Base-by-base conservation (phyloP, 352 stramenopile genomes). In the Globisporangium nunn region DNA sequence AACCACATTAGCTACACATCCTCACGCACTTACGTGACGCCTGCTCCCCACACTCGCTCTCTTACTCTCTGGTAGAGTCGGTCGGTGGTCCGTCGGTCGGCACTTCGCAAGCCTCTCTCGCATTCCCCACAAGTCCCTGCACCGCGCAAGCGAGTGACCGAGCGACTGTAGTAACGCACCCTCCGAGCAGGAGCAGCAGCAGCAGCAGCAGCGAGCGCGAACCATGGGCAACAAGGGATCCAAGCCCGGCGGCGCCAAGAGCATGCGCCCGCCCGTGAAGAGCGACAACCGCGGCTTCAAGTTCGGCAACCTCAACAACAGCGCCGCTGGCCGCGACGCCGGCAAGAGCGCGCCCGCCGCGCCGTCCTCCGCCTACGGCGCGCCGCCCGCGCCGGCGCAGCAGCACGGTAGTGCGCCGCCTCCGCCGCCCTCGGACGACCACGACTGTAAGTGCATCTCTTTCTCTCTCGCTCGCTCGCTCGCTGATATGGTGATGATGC, bases 211-310 rank as follows among this genome's bases (percentile, higher is more conserved):
- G 23, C 23, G 23, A 23, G 23, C 23, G 23, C 23, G 23, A 50
- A 72, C 3, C 41, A 92, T 92, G 82, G 82, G 82, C 58, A 92
- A 92, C 76, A 92, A 90, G 61, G 78, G 75, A 67, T 92, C 82
- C 59, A 92, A 92, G 62, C 44, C 44, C 54, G 69, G 71, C 58
- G 80, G 78, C 61, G 64, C 72, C 60, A 76, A 74, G 57, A 78
- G 71, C 56, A 64, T 82, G 46, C 80, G 81, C 15, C 80, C 81
- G 58, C 82, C 80, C 18, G 84, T 90, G 57, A 90, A 92, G 78
- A 92, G 82, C 75, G 82, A 90, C 68, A 85, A 77, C 67, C 78
- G 82, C 64, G 75, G 75, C 63, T 88, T 89, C 66, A 90, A 89
- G 71, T 89, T 86, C 60, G 61, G 69, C 52, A 81, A 76, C 56